Percentiles rank a stretch among this genome's conserved stretches.
Evolutionary conservation across 202 grass and related monocot species (phyloP).

Genomic region (Setaria viridis): DNA sequence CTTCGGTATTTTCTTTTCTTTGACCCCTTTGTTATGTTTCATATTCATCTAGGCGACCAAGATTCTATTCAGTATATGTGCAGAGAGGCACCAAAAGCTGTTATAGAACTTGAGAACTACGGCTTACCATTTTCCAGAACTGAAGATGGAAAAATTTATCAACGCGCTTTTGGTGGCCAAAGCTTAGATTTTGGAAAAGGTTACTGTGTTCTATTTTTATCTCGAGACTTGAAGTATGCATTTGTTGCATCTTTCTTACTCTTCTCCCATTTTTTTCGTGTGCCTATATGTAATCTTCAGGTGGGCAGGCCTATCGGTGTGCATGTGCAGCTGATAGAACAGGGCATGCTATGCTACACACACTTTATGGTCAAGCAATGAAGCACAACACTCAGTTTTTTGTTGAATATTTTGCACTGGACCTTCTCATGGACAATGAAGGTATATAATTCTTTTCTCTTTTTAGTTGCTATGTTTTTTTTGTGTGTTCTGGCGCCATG

Average conservation of each 20-base stretch:
- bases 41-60: slow-evolving; percentile 71
- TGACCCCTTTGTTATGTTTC: background rate
- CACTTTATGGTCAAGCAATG: slow-evolving; percentile 99
- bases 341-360: slow-evolving; percentile 97
- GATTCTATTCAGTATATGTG: slow-evolving; percentile 99
- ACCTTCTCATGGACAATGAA: slow-evolving; percentile 77
- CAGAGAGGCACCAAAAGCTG: slow-evolving; percentile 99
- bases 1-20: slow-evolving; percentile 2
- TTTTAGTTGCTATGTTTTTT: slow-evolving; percentile 55
- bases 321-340: slow-evolving; percentile 98
- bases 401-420: slow-evolving; percentile 95
- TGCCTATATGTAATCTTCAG: slow-evolving; percentile 49
- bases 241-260: slow-evolving; percentile 29
- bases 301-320: slow-evolving; percentile 97
- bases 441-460: slow-evolving; percentile 51
- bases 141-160: slow-evolving; percentile 99
- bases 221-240: slow-evolving; percentile 68
- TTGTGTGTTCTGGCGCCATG: background rate
- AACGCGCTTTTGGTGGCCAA: slow-evolving; percentile 96
- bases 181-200: slow-evolving; percentile 99
- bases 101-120: slow-evolving; percentile 99
- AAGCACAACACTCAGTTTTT: slow-evolving; percentile 99
- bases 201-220: slow-evolving; percentile 21
- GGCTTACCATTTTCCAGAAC: slow-evolving; percentile 96
- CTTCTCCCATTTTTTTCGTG: slow-evolving; percentile 41